Evolutionary conservation across 2,329 filamentous ascomycete genomes (phyloP).

Genomic region (Neoscytalidium dimidiatum): DNA sequence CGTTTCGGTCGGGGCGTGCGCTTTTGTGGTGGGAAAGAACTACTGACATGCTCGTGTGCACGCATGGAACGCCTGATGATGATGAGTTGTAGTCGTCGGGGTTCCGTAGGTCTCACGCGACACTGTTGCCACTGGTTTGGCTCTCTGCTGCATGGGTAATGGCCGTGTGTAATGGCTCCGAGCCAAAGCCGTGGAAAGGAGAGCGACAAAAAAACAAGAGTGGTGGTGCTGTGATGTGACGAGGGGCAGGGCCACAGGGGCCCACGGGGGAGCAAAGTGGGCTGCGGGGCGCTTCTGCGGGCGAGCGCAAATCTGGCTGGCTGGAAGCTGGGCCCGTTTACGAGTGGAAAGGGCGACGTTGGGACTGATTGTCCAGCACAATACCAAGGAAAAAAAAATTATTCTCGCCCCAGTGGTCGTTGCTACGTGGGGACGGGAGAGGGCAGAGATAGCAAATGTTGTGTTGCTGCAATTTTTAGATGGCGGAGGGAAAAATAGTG

Average conservation of each 20-base stretch:
- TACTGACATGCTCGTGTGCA: too few relatives aligned
- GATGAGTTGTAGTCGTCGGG: not conserved
- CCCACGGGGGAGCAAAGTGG: not conserved
- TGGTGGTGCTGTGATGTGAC: not conserved
- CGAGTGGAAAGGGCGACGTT: not conserved
- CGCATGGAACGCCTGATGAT: not conserved
- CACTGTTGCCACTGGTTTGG: not conserved
- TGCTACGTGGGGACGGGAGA: not conserved
- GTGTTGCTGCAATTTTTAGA: not conserved
- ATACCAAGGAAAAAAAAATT: not conserved
- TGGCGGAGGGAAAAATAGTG: not conserved
- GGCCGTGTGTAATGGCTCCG: not conserved
- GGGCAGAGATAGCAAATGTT: not conserved
- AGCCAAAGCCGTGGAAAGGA: not conserved
- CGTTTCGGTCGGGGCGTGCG: not conserved
- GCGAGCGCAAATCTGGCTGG: too few relatives aligned
- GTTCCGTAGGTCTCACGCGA: not conserved
- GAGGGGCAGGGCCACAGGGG: not conserved
- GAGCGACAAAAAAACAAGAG: too few relatives aligned
- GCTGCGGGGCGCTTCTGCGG: not conserved
- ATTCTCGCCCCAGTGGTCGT: not conserved
- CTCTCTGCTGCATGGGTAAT: not conserved
- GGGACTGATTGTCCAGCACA: not conserved
- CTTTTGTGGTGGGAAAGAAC: too few relatives aligned
- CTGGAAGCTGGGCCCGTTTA: not conserved